Evolutionary conservation across 2,329 filamentous ascomycete genomes (phyloP).

Genomic region (Pseudogymnoascus verrucosus): DNA sequence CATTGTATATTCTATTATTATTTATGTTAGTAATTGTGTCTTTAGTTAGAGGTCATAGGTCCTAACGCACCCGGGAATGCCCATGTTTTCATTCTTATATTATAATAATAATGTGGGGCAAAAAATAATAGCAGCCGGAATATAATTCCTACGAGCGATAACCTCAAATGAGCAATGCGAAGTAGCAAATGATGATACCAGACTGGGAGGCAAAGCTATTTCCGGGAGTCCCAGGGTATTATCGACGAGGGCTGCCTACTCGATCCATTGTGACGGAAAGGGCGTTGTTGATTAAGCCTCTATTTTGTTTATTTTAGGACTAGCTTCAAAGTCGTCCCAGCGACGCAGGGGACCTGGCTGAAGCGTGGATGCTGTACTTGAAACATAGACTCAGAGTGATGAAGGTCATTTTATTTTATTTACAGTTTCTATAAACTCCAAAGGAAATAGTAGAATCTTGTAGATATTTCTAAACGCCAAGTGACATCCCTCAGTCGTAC

Average conservation of each 20-base stretch:
- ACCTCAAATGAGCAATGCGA: background rate
- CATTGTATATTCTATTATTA: conserved; percentile 67
- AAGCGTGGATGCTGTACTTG: background rate
- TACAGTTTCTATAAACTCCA: background rate
- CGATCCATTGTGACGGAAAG: conserved; percentile 9
- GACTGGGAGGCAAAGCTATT: background rate
- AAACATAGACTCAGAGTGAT: background rate
- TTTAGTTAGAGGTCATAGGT: background rate
- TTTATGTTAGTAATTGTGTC: conserved; percentile 14
- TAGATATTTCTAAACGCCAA: background rate
- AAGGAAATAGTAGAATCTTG: background rate
- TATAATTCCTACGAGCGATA: background rate
- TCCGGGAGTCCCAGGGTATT: background rate
- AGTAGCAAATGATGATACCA: background rate
- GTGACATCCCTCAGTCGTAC: background rate
- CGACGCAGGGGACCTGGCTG: background rate
- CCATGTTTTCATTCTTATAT: conserved; percentile 37
- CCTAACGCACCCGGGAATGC: conserved; percentile 52
- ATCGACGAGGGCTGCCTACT: background rate
- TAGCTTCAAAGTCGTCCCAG: conserved; percentile 11
- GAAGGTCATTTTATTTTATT: background rate
- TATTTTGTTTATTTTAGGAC: conserved; percentile 11
- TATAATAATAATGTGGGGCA: background rate
- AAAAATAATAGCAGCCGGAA: background rate
- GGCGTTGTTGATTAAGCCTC: conserved; percentile 8